Conservation (phyloP, 1,284 basidiomycete genomes). For the Polyporus tsugae region DNA sequence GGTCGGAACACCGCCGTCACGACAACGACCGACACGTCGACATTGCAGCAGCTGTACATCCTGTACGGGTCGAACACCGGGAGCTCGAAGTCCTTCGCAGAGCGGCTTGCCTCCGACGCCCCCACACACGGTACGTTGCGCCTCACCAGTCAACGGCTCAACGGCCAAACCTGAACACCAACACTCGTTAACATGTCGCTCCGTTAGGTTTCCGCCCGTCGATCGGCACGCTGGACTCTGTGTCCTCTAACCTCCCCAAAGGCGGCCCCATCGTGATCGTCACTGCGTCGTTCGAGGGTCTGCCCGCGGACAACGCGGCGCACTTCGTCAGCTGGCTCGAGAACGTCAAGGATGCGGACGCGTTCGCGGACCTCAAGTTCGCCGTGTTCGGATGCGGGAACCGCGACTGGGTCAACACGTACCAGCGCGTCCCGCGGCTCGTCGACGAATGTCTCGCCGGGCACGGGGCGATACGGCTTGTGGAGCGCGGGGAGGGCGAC, state of each 20-base stretch:
- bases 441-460: slow-evolving; percentile 50
- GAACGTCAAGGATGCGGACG: slow-evolving; percentile 37
- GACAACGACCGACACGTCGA: slow-evolving; percentile 1
- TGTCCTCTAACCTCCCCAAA: slow-evolving; percentile 47
- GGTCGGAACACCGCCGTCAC: neutral
- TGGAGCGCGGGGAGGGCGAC: slow-evolving; percentile 53
- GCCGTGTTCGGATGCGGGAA: slow-evolving; percentile 64
- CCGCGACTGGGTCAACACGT: slow-evolving; percentile 60
- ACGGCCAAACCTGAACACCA: neutral
- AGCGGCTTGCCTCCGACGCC: slow-evolving; percentile 52
- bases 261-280: slow-evolving; percentile 57
- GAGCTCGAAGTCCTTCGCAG: slow-evolving; percentile 57
- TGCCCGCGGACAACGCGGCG: slow-evolving; percentile 58
- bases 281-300: slow-evolving; percentile 60
- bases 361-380: slow-evolving; percentile 48
- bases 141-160: neutral
- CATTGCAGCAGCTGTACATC: slow-evolving; percentile 45
- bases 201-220: slow-evolving; percentile 49
- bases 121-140: slow-evolving; percentile 41
- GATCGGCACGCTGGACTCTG: slow-evolving; percentile 54
- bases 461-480: slow-evolving; percentile 50
- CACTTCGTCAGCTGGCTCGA: slow-evolving; percentile 53
- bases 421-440: slow-evolving; percentile 57
- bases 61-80: slow-evolving; percentile 60
- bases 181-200: neutral